Conservation (phyloP, 805 yeast genomes). For the Teunomyces lycoperdinae region DNA sequence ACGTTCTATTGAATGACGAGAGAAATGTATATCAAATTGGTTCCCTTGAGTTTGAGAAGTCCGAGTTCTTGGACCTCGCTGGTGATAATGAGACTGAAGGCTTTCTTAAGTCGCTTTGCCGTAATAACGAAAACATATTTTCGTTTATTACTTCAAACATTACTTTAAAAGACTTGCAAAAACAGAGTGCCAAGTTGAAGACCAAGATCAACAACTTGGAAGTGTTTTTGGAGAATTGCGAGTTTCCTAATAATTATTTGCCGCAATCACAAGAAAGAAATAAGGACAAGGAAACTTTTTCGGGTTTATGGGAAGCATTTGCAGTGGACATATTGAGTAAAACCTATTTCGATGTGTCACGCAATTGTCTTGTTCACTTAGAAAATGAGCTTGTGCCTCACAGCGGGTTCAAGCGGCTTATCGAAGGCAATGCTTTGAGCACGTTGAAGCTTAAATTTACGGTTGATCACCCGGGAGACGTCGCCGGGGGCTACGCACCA, state of each 20-base stretch:
- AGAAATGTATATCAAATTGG: slow-evolving; percentile 42
- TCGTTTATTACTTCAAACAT: slow-evolving; percentile 43
- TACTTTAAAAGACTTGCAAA: slow-evolving; percentile 42
- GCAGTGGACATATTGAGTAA: slow-evolving; percentile 27
- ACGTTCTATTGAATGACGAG: slow-evolving; percentile 19
- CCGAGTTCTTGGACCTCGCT: slow-evolving; percentile 41
- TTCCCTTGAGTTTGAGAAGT: slow-evolving; percentile 49
- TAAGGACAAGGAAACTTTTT: not conserved
- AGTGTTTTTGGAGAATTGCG: slow-evolving; percentile 27
- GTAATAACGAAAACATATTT: slow-evolving; percentile 26
- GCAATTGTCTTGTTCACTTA: slow-evolving; percentile 29
- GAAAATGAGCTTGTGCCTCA: slow-evolving; percentile 22
- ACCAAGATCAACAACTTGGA: slow-evolving; percentile 29
- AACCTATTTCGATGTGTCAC: slow-evolving; percentile 28
- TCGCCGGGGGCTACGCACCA: not conserved
- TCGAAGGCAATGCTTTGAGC: slow-evolving; percentile 30
- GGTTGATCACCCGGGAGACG: slow-evolving; percentile 4
- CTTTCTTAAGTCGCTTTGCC: slow-evolving; percentile 45
- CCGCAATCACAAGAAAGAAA: slow-evolving; percentile 4
- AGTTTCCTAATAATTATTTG: slow-evolving; percentile 29
- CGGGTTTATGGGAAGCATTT: slow-evolving; percentile 33
- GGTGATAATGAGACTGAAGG: slow-evolving; percentile 51
- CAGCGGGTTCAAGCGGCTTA: slow-evolving; percentile 24
- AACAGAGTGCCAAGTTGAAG: slow-evolving; percentile 34
- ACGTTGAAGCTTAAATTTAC: slow-evolving; percentile 31